A percentile compares a stretch with the other conserved stretches of the same genome.
These are phyloP conservation scores for Haplosporangium gracile DNA, from an alignment of 192 early-diverging fungal species.

Conservation along the genomic window DNA sequence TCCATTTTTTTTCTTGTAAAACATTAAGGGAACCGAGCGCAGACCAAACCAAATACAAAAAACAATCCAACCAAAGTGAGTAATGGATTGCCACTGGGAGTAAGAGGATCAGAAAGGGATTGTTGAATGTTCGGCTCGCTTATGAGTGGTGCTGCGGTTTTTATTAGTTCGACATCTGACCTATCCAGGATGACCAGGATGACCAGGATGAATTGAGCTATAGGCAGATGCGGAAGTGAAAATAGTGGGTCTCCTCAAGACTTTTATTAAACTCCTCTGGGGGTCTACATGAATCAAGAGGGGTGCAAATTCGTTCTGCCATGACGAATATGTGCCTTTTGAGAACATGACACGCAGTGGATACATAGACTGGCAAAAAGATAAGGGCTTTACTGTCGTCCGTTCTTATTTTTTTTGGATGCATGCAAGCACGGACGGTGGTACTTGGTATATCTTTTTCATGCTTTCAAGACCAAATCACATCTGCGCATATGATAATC, in stretches of 20 bases:
- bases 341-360: too few species aligned
- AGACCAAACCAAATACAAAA: neutral
- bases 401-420: too few species aligned
- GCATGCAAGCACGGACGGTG: too few species aligned
- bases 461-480: too few species aligned
- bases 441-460: too few species aligned
- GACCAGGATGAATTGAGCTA: neutral
- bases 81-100: neutral
- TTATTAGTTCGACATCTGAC: constrained; percentile 4
- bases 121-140: neutral
- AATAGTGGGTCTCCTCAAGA: neutral
- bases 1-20: neutral
- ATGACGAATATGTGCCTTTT: too few species aligned
- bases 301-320: too few species aligned
- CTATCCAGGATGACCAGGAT: neutral
- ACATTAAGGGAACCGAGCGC: neutral
- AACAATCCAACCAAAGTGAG: neutral
- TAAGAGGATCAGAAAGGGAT: neutral
- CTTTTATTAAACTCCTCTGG: too few species aligned
- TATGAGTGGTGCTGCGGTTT: neutral
- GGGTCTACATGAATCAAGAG: too few species aligned
- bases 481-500: too few species aligned
- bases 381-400: too few species aligned
- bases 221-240: neutral
- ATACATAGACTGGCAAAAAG: too few species aligned